Conservation (phyloP, 768 basidiomycete species). For the Baorangia bicolor region DNA sequence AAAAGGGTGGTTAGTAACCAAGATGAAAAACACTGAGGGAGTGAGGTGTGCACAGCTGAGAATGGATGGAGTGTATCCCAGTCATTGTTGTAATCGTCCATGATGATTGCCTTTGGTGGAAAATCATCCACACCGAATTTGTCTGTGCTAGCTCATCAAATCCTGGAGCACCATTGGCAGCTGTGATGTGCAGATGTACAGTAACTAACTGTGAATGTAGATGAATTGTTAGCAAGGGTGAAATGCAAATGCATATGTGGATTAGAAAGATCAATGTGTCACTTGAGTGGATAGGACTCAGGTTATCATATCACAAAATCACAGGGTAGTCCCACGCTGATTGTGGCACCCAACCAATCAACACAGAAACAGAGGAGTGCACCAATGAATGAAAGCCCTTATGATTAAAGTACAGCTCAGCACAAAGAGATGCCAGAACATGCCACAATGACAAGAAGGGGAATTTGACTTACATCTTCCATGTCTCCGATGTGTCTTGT, state of each 20-base stretch:
- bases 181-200: conserved; percentile 71
- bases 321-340: no score
- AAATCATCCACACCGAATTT: conserved; percentile 52
- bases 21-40: not conserved
- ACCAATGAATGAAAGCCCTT: not conserved
- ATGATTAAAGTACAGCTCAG: not conserved
- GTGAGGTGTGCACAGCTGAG: conserved; percentile 51
- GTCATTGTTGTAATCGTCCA: conserved; percentile 79
- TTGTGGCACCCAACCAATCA: not conserved
- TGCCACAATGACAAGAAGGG: not conserved
- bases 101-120: conserved; percentile 46
- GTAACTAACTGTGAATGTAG: conserved; percentile 57
- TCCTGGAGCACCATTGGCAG: conserved; percentile 81
- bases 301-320: no score
- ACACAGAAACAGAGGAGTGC: no score
- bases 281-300: no score
- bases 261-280: not conserved
- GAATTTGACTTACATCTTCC: conserved; percentile 66
- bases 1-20: not conserved
- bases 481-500: conserved; percentile 84
- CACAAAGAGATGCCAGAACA: no score
- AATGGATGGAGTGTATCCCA: conserved; percentile 90
- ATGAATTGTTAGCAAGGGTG: conserved; percentile 1
- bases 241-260: not conserved
- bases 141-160: conserved; percentile 57